phyloP scores from a whole-genome alignment of 2,329 filamentous ascomycete genomes.

The Xylariaceae sp. region DNA sequence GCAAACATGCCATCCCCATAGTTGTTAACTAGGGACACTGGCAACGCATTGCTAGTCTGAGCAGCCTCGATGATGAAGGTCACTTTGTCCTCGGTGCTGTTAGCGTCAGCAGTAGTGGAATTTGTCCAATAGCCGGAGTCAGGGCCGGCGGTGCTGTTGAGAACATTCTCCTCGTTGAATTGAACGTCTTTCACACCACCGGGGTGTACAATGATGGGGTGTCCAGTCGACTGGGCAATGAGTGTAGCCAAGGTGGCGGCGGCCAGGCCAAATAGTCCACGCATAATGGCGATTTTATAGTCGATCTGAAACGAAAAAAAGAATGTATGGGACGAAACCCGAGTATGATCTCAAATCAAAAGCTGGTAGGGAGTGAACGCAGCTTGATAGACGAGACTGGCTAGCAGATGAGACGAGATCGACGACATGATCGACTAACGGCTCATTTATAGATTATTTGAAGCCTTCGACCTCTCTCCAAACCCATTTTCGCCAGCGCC shows the following conservation, averaged over 20 bases:
- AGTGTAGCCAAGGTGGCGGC: conserved; percentile 13
- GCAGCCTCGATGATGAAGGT: neutral
- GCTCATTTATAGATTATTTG: conserved; percentile 7
- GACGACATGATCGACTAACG: neutral
- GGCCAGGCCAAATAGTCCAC: conserved; percentile 12
- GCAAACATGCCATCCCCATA: conserved; percentile 14
- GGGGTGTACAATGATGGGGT: conserved; percentile 10
- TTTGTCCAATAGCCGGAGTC: neutral
- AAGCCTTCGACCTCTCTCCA: neutral
- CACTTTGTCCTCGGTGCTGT: neutral
- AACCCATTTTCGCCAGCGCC: neutral
- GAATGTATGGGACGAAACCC: neutral
- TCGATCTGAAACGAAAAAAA: neutral
- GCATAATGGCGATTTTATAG: conserved; percentile 11
- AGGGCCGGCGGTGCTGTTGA: conserved; percentile 11
- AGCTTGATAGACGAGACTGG: neutral
- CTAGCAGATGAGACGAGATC: neutral
- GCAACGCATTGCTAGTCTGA: conserved; percentile 4
- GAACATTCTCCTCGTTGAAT: conserved; percentile 13
- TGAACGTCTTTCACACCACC: conserved; percentile 12
- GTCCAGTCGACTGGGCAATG: conserved; percentile 9
- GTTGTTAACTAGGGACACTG: conserved; percentile 15
- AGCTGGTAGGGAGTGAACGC: neutral
- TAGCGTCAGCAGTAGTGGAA: neutral
- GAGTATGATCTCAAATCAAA: neutral